These are phyloP conservation scores for Hypoxylon crocopeplum DNA, from an alignment of 495 filamentous ascomycete species.

Conservation along the genomic window DNA sequence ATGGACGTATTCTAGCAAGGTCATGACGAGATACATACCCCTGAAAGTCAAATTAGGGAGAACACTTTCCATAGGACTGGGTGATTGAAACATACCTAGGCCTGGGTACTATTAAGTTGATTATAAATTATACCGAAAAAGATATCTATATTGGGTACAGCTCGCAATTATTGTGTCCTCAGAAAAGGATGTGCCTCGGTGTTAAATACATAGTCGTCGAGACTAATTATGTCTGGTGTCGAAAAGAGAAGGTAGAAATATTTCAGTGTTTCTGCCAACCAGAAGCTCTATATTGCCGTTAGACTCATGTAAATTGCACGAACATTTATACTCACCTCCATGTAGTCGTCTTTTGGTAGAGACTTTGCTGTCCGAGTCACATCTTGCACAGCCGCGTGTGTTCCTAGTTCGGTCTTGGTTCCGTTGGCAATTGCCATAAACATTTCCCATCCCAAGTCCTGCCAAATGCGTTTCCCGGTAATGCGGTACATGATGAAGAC, in stretches of 20 bases:
- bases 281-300: conserved; percentile 56
- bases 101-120: too few species aligned
- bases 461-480: conserved; percentile 65
- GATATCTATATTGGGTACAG: too few species aligned
- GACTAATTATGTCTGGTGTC: conserved; percentile 67
- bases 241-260: conserved; percentile 84
- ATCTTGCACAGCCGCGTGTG: conserved; percentile 67
- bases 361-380: conserved; percentile 49
- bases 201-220: conserved; percentile 81
- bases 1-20: too few species aligned
- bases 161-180: too few species aligned
- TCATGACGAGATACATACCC: too few species aligned
- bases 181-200: conserved; percentile 59
- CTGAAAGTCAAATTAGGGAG: too few species aligned
- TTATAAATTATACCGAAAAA: too few species aligned
- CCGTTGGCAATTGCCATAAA: conserved; percentile 67
- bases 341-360: conserved; percentile 49
- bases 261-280: conserved; percentile 79
- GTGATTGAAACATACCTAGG: too few species aligned
- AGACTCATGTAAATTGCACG: conserved; percentile 7
- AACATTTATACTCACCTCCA: conserved; percentile 46
- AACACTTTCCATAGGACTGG: too few species aligned
- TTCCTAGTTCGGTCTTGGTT: conserved; percentile 64
- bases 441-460: conserved; percentile 78
- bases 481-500: conserved; percentile 65